Evolutionary conservation across 176 grass and related monocot genomes (phyloP).

Genomic region (Triticum aestivum): IWGSC_CS_RefSeq_v2.1 NC_057800.1:589251613-589252112

Average conservation of each 20-base stretch:
- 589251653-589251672: slow-evolving; percentile 6
- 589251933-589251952: neutral
- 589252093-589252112: neutral
- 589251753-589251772: slow-evolving; percentile 66
- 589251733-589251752: slow-evolving; percentile 59
- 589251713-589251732: slow-evolving; percentile 74
- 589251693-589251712: slow-evolving; percentile 82
- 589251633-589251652: slow-evolving; percentile 31
- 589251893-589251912: slow-evolving; percentile 3
- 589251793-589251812: slow-evolving; percentile 49
- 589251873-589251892: slow-evolving; percentile 56
- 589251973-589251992: neutral
- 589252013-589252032: neutral
- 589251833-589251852: slow-evolving; percentile 64
- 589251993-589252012: neutral
- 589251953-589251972: neutral
- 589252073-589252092: neutral
- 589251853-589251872: slow-evolving; percentile 79
- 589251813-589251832: slow-evolving; percentile 75
- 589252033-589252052: neutral
- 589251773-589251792: slow-evolving; percentile 14
- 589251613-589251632: slow-evolving; percentile 90
- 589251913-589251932: slow-evolving; percentile 39
- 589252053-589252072: neutral
- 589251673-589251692: slow-evolving; percentile 74